These are phyloP conservation scores for Stachybotrys elegans DNA, from an alignment of 2,329 filamentous ascomycete genomes.

Conservation along the genomic window DNA sequence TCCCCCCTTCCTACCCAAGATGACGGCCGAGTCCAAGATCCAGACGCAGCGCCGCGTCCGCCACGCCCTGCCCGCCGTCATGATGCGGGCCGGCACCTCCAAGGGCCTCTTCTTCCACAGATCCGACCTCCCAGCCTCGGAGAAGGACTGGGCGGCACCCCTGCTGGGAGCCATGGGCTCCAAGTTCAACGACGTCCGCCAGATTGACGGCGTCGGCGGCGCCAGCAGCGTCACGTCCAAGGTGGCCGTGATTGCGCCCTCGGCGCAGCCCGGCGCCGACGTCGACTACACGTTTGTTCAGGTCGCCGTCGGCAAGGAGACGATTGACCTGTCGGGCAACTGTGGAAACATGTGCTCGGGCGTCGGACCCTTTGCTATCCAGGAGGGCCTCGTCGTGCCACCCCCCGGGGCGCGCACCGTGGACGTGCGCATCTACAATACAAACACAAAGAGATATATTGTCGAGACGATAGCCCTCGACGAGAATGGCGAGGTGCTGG, in stretches of 20 bases:
- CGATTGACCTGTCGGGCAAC: slow-evolving; percentile 55
- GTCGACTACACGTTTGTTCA: slow-evolving; percentile 61
- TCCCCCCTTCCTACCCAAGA: background rate
- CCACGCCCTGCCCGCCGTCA: slow-evolving; percentile 40
- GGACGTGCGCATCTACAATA: slow-evolving; percentile 50
- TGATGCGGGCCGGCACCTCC: slow-evolving; percentile 60
- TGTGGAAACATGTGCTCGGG: slow-evolving; percentile 60
- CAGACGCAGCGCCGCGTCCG: slow-evolving; percentile 5
- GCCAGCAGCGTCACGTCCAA: slow-evolving; percentile 58
- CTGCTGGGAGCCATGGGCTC: slow-evolving; percentile 51
- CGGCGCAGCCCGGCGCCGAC: slow-evolving; percentile 37
- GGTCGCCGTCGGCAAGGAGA: slow-evolving; percentile 49
- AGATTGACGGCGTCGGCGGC: slow-evolving; percentile 59
- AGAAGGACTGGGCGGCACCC: slow-evolving; percentile 43
- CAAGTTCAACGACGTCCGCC: slow-evolving; percentile 47
- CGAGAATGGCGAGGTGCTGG: slow-evolving; percentile 38
- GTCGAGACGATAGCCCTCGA: slow-evolving; percentile 47
- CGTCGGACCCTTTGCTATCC: slow-evolving; percentile 54
- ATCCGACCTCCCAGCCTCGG: slow-evolving; percentile 42
- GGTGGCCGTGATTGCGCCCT: slow-evolving; percentile 49
- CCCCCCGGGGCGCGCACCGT: slow-evolving; percentile 18
- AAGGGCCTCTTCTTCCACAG: slow-evolving; percentile 55
- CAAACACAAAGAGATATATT: slow-evolving; percentile 55
- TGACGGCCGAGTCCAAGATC: background rate
- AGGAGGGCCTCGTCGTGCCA: slow-evolving; percentile 37